Evolutionary conservation across 2,329 filamentous ascomycete species (phyloP), one percentile per base, ranked within the genome.

Genomic region (Botrytis fabae): DNA sequence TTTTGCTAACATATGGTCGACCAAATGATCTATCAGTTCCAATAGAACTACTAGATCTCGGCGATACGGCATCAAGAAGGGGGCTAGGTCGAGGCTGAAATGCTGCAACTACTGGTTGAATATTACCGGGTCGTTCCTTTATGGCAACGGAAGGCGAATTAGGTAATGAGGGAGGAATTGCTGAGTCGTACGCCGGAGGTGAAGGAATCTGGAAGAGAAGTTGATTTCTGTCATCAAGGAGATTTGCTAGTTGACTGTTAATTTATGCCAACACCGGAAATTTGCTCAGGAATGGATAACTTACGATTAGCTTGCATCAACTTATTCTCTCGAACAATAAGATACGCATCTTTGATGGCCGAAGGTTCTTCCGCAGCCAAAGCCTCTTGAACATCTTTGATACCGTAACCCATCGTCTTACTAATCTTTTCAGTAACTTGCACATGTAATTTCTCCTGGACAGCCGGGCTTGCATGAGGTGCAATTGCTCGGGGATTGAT

Each of bases 301-400:
- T 89, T 86, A 97, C 93, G 94, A 81, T 94, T 97, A 72, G 91
- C 91, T 82, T 95, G 93, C 95, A 98, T 98, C 81, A 98, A 89
- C 82, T 98, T 96, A 81, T 98, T 98, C 83, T 99, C 96, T 70
- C 95, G 90, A 40, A 99, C 94, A 81, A 99, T 99, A 83, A 98
- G 91, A 84, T 98, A 99, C 1, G 96, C 96, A 83, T 99, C 96
- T 84, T 99, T 99, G 86, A 99, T 98, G 18, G 96, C 95, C 73
- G 95, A 98, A 20, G 96, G 96, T 81, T 99, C 96, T 70, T 96
- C 91, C 73, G 94, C 94, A 79, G 92, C 92, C 75, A 99, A 85
- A 35, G 96, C 95, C 82, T 98, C 96, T 81, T 98, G 93, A 70
- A 99, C 95, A 84, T 99, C 96, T 75, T 92, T 92, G 81, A 93